These are phyloP conservation scores for Lumnitzera littorea DNA, from an alignment of 345 rosid genomes.

Conservation along the genomic window DNA sequence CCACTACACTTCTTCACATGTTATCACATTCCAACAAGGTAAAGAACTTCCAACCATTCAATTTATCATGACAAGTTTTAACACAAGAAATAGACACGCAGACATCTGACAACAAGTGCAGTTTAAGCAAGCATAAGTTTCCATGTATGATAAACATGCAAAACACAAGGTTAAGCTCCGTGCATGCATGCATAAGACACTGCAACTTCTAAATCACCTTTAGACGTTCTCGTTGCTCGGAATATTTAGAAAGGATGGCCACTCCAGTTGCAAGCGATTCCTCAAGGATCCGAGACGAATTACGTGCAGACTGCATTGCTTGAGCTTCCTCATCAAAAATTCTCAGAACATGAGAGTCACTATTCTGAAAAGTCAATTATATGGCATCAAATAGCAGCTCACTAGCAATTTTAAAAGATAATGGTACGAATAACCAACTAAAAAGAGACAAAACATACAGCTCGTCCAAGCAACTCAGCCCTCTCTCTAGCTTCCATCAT, in stretches of 20 bases:
- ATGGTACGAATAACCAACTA: neutral
- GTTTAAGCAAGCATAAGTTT: no score
- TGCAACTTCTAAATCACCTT: constrained; percentile 39
- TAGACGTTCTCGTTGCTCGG: constrained; percentile 85
- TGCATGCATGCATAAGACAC: no score
- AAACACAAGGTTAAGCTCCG: neutral
- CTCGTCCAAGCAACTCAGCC: constrained; percentile 78
- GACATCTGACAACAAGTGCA: no score
- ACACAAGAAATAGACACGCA: no score
- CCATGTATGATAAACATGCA: neutral
- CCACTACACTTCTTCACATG: no score
- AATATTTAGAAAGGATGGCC: constrained; percentile 74
- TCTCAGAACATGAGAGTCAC: constrained; percentile 77
- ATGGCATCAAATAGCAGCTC: neutral
- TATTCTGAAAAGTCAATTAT: constrained; percentile 38
- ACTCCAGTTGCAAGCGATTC: constrained; percentile 76
- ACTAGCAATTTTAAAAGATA: neutral
- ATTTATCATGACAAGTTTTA: no score
- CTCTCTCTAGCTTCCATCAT: constrained; percentile 77
- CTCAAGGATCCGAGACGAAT: constrained; percentile 76
- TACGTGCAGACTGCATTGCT: constrained; percentile 77
- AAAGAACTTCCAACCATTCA: no score
- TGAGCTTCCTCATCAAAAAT: constrained; percentile 89
- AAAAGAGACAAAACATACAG: constrained; percentile 29
- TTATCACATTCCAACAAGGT: no score